Base-by-base conservation (phyloP, 305 asterid genomes). In the Fraxinus paxiana region DNA sequence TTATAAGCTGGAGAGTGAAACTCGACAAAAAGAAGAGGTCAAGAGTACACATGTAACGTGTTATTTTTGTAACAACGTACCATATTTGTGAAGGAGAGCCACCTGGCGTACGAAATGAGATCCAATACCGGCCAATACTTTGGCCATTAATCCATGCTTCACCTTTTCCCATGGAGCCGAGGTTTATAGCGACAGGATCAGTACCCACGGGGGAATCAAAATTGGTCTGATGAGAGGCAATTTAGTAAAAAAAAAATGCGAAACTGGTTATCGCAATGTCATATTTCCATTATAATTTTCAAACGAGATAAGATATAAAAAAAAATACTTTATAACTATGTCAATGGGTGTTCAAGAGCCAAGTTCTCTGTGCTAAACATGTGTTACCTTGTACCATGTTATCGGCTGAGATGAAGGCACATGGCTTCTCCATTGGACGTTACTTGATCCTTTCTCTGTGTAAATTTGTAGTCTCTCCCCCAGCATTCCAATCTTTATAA, bases 151-250 rank as follows among this genome's bases (percentile, higher is more conserved):
- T 82, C 97, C 97, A 95, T 13, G 84, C 90, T 88, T 91, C 88
- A 7, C 99, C 99, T 87, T 95, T 95, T 46, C 98, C 97, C 99
- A 93, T 95, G 9, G 97, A 86, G 2, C 87, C 89, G n/a, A 95
- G 97, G 85, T 95, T 91, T 78, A 95, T 75, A 34, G 92, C 95
- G n/a, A 93, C 83, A 0, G 99, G 97, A 77, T 89, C 96, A 72
- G 28, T 84, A 22, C 97, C 97, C 2, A 0, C 63, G 0, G 99
- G 99, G 77, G 92, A 93, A 82, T 91, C 93, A 18, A 95, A 92
- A 30, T 38, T 73, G n/a, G 92, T 67, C 99, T 95, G 84, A 35
- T n/a, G 82, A 63, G 4, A 73, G 31, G 70, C 12, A 41, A 54
- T 30, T 12, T 26, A 63, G 35, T 59, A 0, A 13, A 77, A 34